Percentiles rank a stretch among this genome's conserved stretches.
Conservation (phyloP, 129 eudicot species). For the Solidago caesia region DNA sequence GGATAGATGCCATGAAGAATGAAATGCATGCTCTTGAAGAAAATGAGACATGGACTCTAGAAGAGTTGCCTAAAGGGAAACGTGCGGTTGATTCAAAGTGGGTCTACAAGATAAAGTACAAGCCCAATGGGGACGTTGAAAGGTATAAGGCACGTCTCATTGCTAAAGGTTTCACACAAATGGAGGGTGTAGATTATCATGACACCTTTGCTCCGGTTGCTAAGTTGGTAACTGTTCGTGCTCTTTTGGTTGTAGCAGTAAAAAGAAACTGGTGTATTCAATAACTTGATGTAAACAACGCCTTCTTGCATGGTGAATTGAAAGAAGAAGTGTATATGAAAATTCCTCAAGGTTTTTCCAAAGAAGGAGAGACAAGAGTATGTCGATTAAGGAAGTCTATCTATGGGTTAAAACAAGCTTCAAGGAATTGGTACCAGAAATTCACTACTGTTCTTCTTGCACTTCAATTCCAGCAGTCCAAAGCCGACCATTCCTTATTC, state of each 20-base stretch:
- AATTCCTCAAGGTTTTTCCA: neutral
- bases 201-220: no score
- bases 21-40: neutral
- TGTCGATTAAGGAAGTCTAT: neutral
- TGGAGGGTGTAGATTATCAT: no score
- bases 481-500: constrained; percentile 8
- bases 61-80: neutral
- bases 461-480: neutral
- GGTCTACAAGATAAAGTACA: constrained; percentile 2
- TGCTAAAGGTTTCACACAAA: no score
- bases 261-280: no score
- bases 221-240: no score
- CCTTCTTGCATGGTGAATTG: neutral
- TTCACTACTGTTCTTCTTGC: neutral
- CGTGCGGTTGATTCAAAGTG: neutral
- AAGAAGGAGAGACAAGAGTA: neutral
- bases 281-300: neutral
- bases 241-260: no score
- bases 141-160: no score
- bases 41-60: neutral
- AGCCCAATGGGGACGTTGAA: no score
- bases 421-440: neutral
- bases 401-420: neutral
- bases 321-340: neutral
- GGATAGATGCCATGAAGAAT: neutral